Percentiles rank a stretch among this genome's conserved stretches.
Conservation (phyloP, 345 rosid genomes). For the Laguncularia racemosa region DNA sequence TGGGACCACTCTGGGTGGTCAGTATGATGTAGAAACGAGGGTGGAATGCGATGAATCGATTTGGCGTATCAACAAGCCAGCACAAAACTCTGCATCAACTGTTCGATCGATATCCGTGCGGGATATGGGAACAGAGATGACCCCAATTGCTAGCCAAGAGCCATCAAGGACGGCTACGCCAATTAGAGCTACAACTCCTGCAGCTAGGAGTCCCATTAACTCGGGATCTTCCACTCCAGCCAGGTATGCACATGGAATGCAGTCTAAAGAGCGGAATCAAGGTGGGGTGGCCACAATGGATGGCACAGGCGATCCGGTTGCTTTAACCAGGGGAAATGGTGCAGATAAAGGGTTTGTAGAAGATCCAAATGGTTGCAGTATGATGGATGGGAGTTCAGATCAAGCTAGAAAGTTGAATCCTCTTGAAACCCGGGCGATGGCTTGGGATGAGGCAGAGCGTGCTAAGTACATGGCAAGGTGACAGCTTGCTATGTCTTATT, state of each 20-base stretch:
- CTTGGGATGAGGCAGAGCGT: conserved; percentile 94
- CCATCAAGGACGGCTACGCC: conserved; percentile 91
- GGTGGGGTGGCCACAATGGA: conserved; percentile 10
- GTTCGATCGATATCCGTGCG: conserved; percentile 72
- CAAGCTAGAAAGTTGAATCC: conserved; percentile 35
- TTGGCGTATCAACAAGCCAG: conserved; percentile 53
- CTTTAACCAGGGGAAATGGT: conserved; percentile 11
- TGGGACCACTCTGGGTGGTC: conserved; percentile 9
- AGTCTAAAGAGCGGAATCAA: too few relatives aligned
- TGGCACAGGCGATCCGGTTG: conserved; percentile 15
- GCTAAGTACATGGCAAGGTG: conserved; percentile 91
- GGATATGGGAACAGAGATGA: conserved; percentile 99
- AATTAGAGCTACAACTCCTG: conserved; percentile 69
- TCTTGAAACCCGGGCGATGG: conserved; percentile 65
- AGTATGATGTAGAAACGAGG: conserved; percentile 46
- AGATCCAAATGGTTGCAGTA: conserved; percentile 10
- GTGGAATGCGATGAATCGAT: conserved; percentile 61
- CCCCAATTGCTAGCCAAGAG: conserved; percentile 84
- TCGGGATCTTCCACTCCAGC: conserved; percentile 79
- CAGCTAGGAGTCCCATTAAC: conserved; percentile 61
- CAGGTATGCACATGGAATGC: conserved; percentile 25
- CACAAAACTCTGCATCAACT: conserved; percentile 30
- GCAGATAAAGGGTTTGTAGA: conserved; percentile 10
- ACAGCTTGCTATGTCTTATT: background rate
- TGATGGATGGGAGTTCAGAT: conserved; percentile 16